These are phyloP conservation scores for Fragaria nilgerrensis DNA, from an alignment of 306 rosid genomes.

Conservation along the genomic window DNA sequence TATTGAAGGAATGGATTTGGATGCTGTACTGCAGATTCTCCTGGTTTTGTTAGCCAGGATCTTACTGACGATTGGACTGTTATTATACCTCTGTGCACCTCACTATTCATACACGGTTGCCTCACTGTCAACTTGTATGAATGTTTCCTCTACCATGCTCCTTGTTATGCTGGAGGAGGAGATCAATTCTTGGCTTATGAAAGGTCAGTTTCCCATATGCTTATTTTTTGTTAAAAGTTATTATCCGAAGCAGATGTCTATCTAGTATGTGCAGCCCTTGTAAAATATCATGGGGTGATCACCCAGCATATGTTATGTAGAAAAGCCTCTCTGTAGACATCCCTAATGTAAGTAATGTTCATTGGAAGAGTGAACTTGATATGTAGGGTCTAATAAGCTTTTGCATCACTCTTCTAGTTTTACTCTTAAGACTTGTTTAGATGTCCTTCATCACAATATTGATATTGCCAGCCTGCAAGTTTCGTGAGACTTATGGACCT, in stretches of 20 bases:
- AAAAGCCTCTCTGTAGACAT: not conserved
- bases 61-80: constrained; percentile 93
- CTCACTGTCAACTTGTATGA: constrained; percentile 84
- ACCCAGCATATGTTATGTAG: too few species aligned
- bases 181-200: constrained; percentile 72
- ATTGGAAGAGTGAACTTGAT: not conserved
- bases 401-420: not conserved
- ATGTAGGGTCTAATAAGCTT: not conserved
- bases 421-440: constrained; percentile 73
- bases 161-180: constrained; percentile 75
- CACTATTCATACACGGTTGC: constrained; percentile 78
- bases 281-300: too few species aligned
- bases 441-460: constrained; percentile 56
- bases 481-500: too few species aligned
- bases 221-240: not conserved
- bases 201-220: constrained; percentile 49
- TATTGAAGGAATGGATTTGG: constrained; percentile 81
- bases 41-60: constrained; percentile 91
- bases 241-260: not conserved
- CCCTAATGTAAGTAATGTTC: not conserved
- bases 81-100: constrained; percentile 46
- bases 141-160: constrained; percentile 45
- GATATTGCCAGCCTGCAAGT: constrained; percentile 53
- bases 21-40: constrained; percentile 81
- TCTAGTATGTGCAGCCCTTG: too few species aligned